Evolutionary conservation across 768 basidiomycete species (phyloP), one percentile per base, ranked within the genome.

Genomic region (Mycena galericulata): DNA sequence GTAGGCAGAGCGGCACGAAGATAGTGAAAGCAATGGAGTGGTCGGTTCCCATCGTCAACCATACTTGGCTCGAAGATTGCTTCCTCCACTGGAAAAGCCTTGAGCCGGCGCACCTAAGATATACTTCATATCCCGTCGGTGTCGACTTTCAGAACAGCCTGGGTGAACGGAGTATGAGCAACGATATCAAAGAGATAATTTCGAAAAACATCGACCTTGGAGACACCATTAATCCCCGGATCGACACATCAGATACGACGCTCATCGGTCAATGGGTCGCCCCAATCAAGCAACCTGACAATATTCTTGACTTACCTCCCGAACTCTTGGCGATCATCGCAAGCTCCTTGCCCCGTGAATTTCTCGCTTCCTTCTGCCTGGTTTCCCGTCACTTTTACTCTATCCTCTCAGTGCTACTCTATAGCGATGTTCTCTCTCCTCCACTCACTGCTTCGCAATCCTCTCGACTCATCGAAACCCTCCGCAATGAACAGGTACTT

Each of bases 41-140:
- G 96, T 88, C 88, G 1, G 92, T 97, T 68, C 91, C 95, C 0
- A 84, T 96, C 65, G 92, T 97, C 18, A 97, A 96, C 73, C 96
- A 98, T 73, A 86, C 86, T 0, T 98, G 95, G 95, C 85, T 98
- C 8, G 96, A 98, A 74, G 95, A 96, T 68, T 97, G 94, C 74
- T 93, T 96, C 75, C 78, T 89, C 22, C 85, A 89, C 56, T 98
- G 96, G 96, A 85, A 87, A 57, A 85, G 85, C 34, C 82, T 93
- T 55, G 89, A 90, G 0, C 85, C 88, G 10, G 90, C 86, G 0
- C 77, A 83, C 18, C 87, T 89, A 60, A 90, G 89, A 63, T 95
- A 95, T 76, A 87, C 90, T 65, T 73, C 82, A 30, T 94, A 92
- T 70, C 90, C 92, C 0, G 80, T 83, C 0, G 90, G 90, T 9